Percentiles rank a stretch among this genome's conserved stretches.
phyloP scores from a whole-genome alignment of 2,329 filamentous ascomycete genomes.

The Talaromyces sp. region DNA sequence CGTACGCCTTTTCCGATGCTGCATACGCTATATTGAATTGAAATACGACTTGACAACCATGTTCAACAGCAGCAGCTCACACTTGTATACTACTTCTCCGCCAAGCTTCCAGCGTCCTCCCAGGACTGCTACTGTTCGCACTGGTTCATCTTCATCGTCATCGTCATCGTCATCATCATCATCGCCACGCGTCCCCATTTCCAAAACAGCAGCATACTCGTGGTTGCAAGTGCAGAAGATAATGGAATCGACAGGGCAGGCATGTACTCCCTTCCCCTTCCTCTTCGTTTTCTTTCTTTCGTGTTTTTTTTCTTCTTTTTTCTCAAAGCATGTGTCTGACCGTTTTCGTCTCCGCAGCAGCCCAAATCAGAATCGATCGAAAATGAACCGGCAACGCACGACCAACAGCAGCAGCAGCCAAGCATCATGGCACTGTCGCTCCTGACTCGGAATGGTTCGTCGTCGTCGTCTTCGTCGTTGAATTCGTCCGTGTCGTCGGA shows the following conservation, averaged over 20 bases:
- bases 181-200: conserved; percentile 8
- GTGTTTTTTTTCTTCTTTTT: too few species aligned
- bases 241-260: conserved; percentile 10
- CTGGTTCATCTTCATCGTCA: not conserved
- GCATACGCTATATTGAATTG: too few species aligned
- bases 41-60: not conserved
- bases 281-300: not conserved
- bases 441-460: conserved; percentile 6
- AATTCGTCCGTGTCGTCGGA: conserved; percentile 1
- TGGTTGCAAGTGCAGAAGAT: conserved; percentile 13
- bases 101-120: not conserved
- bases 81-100: too few species aligned
- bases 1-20: not conserved
- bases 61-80: not conserved
- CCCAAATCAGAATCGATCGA: conserved; percentile 8
- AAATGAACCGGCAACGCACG: conserved; percentile 1
- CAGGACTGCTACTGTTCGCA: not conserved
- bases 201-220: conserved; percentile 14
- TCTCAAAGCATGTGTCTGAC: not conserved
- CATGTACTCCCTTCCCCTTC: not conserved
- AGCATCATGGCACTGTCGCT: not conserved
- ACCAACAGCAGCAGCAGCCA: not conserved
- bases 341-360: conserved; percentile 1
- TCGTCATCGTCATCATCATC: too few species aligned
- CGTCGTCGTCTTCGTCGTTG: conserved; percentile 4